These are phyloP conservation scores for Cladorrhinum sp. DNA, from an alignment of 2,329 filamentous ascomycete species.

Conservation along the genomic window DNA sequence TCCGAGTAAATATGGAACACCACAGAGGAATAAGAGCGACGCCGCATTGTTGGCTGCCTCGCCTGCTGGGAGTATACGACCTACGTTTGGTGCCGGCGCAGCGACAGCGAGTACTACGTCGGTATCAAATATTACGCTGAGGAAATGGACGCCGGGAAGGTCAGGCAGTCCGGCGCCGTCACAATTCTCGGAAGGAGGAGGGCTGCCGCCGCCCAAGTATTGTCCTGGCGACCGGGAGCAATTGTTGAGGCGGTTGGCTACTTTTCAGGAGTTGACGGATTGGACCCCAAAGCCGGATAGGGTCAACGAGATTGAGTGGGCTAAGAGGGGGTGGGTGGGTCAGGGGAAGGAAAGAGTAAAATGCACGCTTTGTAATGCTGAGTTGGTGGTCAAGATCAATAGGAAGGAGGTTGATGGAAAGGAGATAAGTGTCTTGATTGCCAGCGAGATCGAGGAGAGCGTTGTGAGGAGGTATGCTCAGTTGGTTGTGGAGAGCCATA, in stretches of 20 bases:
- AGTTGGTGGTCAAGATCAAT: constrained; percentile 77
- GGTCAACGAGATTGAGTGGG: constrained; percentile 91
- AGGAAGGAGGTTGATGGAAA: constrained; percentile 56
- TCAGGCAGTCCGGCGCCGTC: not conserved
- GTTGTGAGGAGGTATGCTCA: constrained; percentile 66
- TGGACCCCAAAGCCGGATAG: constrained; percentile 90
- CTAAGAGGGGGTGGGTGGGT: constrained; percentile 88
- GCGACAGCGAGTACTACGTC: constrained; percentile 26
- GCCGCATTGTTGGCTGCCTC: not conserved
- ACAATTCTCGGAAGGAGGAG: constrained; percentile 15
- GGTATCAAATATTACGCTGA: constrained; percentile 42
- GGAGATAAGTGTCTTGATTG: constrained; percentile 50
- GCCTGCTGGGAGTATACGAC: not conserved
- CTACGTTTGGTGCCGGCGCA: too few relatives aligned
- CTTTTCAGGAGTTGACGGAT: constrained; percentile 84
- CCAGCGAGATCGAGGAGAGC: constrained; percentile 64
- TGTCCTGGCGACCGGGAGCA: constrained; percentile 81
- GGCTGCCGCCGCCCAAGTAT: constrained; percentile 61
- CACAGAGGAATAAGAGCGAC: constrained; percentile 15
- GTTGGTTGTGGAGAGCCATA: constrained; percentile 74
- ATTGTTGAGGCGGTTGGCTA: constrained; percentile 76
- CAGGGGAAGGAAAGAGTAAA: constrained; percentile 78
- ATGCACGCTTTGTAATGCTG: constrained; percentile 80
- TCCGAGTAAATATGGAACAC: constrained; percentile 32
- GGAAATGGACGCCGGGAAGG: constrained; percentile 37